Evolutionary conservation across 106 monocot species (phyloP), one percentile per base, ranked within the genome.

Genomic region (Phalaenopsis equestris): DNA sequence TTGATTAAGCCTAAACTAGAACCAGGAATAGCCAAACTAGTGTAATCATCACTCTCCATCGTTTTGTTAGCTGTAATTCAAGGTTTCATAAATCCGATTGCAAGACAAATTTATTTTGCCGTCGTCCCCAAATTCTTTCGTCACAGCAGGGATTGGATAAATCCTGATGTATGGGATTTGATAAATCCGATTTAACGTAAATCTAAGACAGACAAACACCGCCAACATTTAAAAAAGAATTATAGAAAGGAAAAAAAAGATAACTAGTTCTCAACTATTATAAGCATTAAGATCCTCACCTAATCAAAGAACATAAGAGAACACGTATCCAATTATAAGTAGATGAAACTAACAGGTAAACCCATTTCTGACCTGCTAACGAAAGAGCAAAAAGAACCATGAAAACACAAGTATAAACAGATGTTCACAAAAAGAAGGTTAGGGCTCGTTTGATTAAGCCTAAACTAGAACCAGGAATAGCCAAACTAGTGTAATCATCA

Each of bases 401-500:
- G 61, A 1, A 61, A 21, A 2, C 61, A 21, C 8, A 61, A 61
- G n/a, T 8, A 23, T 21, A 61, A 0, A 61, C 61, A 61, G 21
- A 61, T n/a, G 21, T 70, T 70, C 3, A 70, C 2, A 8, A 70
- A 70, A 70, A 15, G 39, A 39, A 70, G 3, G 14, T 39, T 39
- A 70, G 39, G 70, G 11, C 9, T 74, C 5, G 17, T 18, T 42
- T 74, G 18, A 42, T 74, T 36, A 17, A 8, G 19, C 41, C 4
- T 16, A 74, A n/a, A 42, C 74, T 74, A 74, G 74, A 74, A 45
- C 41, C n/a, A 36, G 74, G 21, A 43, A 74, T 42, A 21, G 43
- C 14, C 1, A 74, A 42, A n/a, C 74, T 19, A 45, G 39, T 38
- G 42, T 42, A 43, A 74, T 74, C 39, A 70, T 4, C 15, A 70